Base-by-base conservation (phyloP, 2,329 filamentous ascomycete species). In the Diaporthe eres region DNA sequence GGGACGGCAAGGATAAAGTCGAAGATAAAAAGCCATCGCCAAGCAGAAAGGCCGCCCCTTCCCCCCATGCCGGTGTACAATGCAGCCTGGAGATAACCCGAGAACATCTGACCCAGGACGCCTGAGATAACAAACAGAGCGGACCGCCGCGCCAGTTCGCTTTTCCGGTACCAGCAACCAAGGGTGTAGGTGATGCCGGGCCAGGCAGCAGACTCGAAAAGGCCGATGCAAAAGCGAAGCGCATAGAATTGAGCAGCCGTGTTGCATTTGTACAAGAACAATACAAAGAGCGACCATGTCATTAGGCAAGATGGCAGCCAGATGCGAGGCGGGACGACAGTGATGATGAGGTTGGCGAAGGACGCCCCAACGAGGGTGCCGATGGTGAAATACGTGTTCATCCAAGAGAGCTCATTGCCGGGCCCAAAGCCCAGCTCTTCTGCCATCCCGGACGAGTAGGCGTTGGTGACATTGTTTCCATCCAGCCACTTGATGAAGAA, bases 61-160 rank as follows among this genome's bases (percentile, higher is more conserved):
- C 84, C 83, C 3, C 84, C 79, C 82, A 85, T 84, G 0, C 82
- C 80, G 0, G 73, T 78, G 75, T 81, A 84, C 9, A 85, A 71
- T 2, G 82, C 82, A 9, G 82, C 77, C 51, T 85, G 83, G 0
- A 85, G 77, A 68, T 83, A 84, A 0, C 84, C 84, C 0, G 81
- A 83, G 77, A 81, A 84, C 82, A 84, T 85, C 65, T 82, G 79
- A 0, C 84, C 84, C 0, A 91, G 79, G 2, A 91, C 87, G 0
- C 89, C 89, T 1, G 88, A 89, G n/a, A 90, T 88, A 76, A 91
- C 89, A 78, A 90, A 92, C 2, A 92, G 81, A 10, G 86, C 88
- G 60, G 90, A 89, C 3, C 90, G 86, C 70, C 89, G 90, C 0
- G 88, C 87, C 57, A 91, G 86, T 78, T 92, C 90, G 17, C 87